Percentiles rank a stretch among this genome's conserved stretches.
Conservation (phyloP, 2,329 filamentous ascomycete genomes). For the Penicillium sclerotiorum region DNA sequence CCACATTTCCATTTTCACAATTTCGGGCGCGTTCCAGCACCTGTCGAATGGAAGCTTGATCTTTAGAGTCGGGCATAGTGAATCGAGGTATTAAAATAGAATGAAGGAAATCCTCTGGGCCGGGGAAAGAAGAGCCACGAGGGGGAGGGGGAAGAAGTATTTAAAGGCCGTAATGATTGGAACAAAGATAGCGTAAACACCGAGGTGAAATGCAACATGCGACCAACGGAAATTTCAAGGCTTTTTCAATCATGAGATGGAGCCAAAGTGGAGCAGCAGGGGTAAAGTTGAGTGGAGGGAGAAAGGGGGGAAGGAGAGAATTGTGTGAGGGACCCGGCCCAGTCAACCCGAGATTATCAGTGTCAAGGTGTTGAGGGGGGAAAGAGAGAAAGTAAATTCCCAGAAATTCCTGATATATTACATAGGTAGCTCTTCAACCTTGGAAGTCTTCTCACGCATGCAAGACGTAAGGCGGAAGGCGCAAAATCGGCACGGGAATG, state of each 20-base stretch:
- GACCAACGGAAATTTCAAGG: constrained; percentile 18
- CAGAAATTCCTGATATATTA: too few species aligned
- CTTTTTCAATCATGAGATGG: constrained; percentile 24
- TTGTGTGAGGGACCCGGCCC: constrained; percentile 9
- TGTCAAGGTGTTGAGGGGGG: constrained; percentile 15
- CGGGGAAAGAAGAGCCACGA: not conserved
- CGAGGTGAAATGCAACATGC: constrained; percentile 18
- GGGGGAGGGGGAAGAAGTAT: too few species aligned
- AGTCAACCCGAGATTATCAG: constrained; percentile 21
- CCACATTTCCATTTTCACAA: constrained; percentile 65
- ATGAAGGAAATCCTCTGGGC: not conserved
- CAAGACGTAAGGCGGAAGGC: too few species aligned
- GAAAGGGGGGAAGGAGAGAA: constrained; percentile 6
- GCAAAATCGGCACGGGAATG: too few species aligned
- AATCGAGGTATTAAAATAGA: not conserved
- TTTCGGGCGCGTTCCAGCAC: constrained; percentile 78
- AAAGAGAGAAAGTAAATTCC: constrained; percentile 4
- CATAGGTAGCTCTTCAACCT: too few species aligned
- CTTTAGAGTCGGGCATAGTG: constrained; percentile 35
- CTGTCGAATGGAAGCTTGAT: constrained; percentile 57
- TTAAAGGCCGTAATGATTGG: not conserved
- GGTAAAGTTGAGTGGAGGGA: constrained; percentile 6
- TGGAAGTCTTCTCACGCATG: too few species aligned
- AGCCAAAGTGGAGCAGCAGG: constrained; percentile 25
- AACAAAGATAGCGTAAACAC: constrained; percentile 11